Percentiles rank a stretch among this genome's conserved stretches.
phyloP scores from a whole-genome alignment of 192 early-diverging fungal species.

The Dispira simplex region DNA sequence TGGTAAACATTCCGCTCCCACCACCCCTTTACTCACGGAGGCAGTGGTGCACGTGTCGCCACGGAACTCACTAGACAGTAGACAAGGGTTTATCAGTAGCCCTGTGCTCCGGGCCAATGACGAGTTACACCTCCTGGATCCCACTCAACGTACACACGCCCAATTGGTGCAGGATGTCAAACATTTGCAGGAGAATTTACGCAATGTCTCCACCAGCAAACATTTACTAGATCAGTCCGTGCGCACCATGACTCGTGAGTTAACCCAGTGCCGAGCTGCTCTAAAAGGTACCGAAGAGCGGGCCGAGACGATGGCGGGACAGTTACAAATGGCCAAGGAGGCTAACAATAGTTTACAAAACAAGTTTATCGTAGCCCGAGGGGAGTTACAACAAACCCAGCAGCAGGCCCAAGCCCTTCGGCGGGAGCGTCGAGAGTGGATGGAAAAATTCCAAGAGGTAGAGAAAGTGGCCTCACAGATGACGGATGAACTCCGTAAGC shows the following conservation, averaged over 20 bases:
- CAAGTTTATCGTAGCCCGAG: neutral
- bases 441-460: neutral
- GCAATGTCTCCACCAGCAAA: neutral
- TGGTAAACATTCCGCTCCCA: neutral
- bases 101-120: neutral
- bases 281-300: constrained; percentile 3
- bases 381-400: constrained; percentile 10
- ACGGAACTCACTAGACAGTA: constrained; percentile 5
- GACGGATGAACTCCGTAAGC: neutral
- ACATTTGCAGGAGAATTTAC: constrained; percentile 2
- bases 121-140: neutral
- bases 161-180: constrained; percentile 4
- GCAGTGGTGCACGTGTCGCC: constrained; percentile 2
- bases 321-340: neutral
- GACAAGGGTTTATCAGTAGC: neutral
- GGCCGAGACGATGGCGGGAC: constrained; percentile 11
- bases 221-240: constrained; percentile 7
- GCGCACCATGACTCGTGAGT: neutral
- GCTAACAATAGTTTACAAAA: neutral
- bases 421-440: neutral
- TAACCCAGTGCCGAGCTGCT: neutral
- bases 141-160: neutral
- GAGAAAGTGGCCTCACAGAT: neutral
- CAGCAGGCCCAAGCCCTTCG: constrained; percentile 10
- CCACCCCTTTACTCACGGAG: constrained; percentile 8